These are phyloP conservation scores for Cryptococcus neoformans DNA, from an alignment of 1,284 basidiomycete species.

Conservation along the genomic window DNA sequence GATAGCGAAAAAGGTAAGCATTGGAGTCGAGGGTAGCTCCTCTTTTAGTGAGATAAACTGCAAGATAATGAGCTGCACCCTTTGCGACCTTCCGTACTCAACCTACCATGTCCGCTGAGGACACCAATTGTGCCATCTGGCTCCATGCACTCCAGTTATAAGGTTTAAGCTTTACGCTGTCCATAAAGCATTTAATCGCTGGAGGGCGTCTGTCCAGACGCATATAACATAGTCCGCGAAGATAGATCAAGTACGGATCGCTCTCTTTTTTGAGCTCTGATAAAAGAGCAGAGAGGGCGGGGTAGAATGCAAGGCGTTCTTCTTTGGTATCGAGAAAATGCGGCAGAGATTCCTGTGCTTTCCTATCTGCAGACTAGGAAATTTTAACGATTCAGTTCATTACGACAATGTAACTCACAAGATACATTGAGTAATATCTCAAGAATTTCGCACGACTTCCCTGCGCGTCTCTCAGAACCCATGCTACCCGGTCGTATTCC, in stretches of 20 bases:
- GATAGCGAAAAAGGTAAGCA: constrained; percentile 72
- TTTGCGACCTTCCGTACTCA: neutral
- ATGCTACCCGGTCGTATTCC: constrained; percentile 73
- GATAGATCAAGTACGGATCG: constrained; percentile 82
- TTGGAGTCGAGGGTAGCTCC: constrained; percentile 38
- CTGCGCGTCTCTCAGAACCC: constrained; percentile 61
- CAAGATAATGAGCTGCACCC: neutral
- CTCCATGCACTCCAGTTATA: constrained; percentile 98
- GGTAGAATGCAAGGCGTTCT: constrained; percentile 61
- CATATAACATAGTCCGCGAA: constrained; percentile 79
- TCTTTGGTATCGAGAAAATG: constrained; percentile 61
- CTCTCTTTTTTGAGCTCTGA: constrained; percentile 58
- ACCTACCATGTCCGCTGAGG: constrained; percentile 83
- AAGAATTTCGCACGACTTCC: constrained; percentile 75
- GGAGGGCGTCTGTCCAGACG: constrained; percentile 75
- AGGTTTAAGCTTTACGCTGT: constrained; percentile 74
- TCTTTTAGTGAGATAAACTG: constrained; percentile 49
- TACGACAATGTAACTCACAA: constrained; percentile 58
- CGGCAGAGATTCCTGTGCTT: constrained; percentile 49
- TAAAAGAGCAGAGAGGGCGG: constrained; percentile 63
- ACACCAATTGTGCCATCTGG: constrained; percentile 72
- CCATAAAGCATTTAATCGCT: constrained; percentile 76
- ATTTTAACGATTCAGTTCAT: neutral
- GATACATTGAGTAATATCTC: constrained; percentile 72
- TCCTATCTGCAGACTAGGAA: constrained; percentile 45